Evolutionary conservation across 1,284 basidiomycete species (phyloP), one percentile per base, ranked within the genome.

Genomic region (Pterula multifida): DNA sequence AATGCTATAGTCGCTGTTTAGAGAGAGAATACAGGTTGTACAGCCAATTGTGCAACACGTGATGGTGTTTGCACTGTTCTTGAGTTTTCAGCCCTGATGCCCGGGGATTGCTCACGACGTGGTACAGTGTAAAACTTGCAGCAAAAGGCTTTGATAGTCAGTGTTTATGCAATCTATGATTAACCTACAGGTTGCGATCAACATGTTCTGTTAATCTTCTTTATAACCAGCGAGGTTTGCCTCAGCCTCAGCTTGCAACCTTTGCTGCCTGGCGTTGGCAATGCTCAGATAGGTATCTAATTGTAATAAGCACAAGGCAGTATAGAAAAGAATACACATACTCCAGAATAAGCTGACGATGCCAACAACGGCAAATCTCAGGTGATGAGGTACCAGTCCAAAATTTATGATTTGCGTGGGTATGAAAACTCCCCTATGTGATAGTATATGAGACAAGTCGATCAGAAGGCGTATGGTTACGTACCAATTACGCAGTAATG

Each of bases 281-380:
- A 65, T 62, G 52, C 73, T 75, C 26, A 75, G 63, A 58, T 75
- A 69, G n/a, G 72, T 68, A 50, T 72, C 71, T 75, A 49, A 3
- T 19, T 17, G 44, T 52, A 45, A 48, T 26, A 46, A 17, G 49
- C 57, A 1, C 58, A 62, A 12, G 57, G 55, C 53, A 62, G 48
- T 58, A 36, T 26, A 46, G 25, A 49, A 50, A 48, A 28, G 28
- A 39, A 9, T 3, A 42, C 11, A 76, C 81, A 49, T 59, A 88
- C 85, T 92, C 90, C 89, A 92, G 67, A 90, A 87, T 49, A 93
- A 70, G 53, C 82, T 85, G 49, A 93, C 87, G 13, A 84, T 74
- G 59, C 89, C 79, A 24, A 90, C 76, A 19, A 85, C 71, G 4
- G 85, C 71, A 53, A 92, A 81, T n/a, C 89, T 79, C 50, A 90